Evolutionary conservation across 2,329 filamentous ascomycete species (phyloP).

Genomic region (Stemphylium beticola): DNA sequence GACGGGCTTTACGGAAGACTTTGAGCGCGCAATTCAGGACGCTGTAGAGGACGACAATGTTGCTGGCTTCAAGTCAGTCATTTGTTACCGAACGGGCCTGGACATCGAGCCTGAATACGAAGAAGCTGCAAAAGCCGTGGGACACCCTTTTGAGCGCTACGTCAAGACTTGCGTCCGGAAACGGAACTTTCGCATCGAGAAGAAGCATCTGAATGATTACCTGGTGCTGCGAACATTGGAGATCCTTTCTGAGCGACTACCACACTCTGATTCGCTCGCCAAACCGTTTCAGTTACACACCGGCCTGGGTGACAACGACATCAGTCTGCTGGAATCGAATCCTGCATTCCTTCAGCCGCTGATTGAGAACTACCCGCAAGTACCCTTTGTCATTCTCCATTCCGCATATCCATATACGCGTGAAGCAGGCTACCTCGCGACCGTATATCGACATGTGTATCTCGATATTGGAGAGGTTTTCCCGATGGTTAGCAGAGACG

Average conservation of each 20-base stretch:
- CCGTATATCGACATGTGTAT: constrained; percentile 79
- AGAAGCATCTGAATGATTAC: constrained; percentile 71
- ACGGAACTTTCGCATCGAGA: constrained; percentile 61
- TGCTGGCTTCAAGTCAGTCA: constrained; percentile 80
- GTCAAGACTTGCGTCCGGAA: constrained; percentile 49
- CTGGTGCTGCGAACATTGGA: constrained; percentile 70
- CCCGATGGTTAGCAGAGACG: constrained; percentile 76
- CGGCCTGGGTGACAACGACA: constrained; percentile 80
- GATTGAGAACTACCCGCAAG: constrained; percentile 70
- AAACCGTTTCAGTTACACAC: constrained; percentile 88
- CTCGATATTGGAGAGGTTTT: constrained; percentile 85
- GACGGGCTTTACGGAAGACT: constrained; percentile 57
- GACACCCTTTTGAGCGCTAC: constrained; percentile 50
- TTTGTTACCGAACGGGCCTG: constrained; percentile 81
- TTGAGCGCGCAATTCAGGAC: constrained; percentile 60
- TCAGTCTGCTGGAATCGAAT: constrained; percentile 71
- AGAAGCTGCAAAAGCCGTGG: constrained; percentile 43
- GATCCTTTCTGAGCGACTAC: constrained; percentile 56
- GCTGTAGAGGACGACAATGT: constrained; percentile 70
- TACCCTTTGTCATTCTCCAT: constrained; percentile 80
- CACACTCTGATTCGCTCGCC: constrained; percentile 49
- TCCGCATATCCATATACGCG: constrained; percentile 81
- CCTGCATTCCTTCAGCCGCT: constrained; percentile 77
- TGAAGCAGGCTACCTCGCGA: constrained; percentile 79
- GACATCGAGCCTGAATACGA: constrained; percentile 56